A percentile compares a stretch with the other conserved stretches of the same genome.
Conservation (phyloP, 2,329 filamentous ascomycete species). For the Arthrocladium fulminans region DNA sequence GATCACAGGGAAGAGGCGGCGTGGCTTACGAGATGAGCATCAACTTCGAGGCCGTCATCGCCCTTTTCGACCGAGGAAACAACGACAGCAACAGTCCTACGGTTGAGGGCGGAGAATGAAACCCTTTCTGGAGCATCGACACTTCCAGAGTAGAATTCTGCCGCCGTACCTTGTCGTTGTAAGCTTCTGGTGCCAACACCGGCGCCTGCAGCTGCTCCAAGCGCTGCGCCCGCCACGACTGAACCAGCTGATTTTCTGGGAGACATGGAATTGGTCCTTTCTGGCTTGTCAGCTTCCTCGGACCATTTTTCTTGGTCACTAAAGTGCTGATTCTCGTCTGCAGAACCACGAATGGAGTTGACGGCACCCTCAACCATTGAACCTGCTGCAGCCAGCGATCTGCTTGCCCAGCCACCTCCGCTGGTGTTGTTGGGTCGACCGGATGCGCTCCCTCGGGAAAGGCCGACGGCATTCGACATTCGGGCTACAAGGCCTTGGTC, state of each 20-base stretch:
- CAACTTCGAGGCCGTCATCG: constrained; percentile 48
- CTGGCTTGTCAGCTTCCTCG: constrained; percentile 70
- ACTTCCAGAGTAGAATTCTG: constrained; percentile 23
- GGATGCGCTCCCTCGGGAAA: constrained; percentile 59
- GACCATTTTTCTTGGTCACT: constrained; percentile 87
- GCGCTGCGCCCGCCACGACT: background rate
- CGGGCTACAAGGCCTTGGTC: constrained; percentile 60
- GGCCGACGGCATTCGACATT: constrained; percentile 63
- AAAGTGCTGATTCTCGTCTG: constrained; percentile 72
- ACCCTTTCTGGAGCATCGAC: constrained; percentile 15
- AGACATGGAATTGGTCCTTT: constrained; percentile 13
- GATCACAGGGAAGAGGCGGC: background rate
- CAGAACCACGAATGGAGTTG: constrained; percentile 58
- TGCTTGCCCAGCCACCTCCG: constrained; percentile 45
- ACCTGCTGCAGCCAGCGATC: constrained; percentile 63
- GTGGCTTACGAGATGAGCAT: constrained; percentile 70
- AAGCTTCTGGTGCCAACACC: constrained; percentile 16
- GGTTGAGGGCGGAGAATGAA: constrained; percentile 30
- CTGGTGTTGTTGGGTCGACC: constrained; percentile 76
- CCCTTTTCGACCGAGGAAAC: constrained; percentile 67
- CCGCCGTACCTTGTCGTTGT: constrained; percentile 25
- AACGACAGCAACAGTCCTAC: constrained; percentile 78
- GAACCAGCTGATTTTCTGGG: constrained; percentile 2
- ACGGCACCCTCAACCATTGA: constrained; percentile 74
- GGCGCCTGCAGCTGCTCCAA: background rate